Percentiles rank a stretch among this genome's conserved stretches.
Conservation (phyloP, 164 flowering plant genomes). For the grape (Vitis vinifera) region ASM3070453v1 NC_081811.1:27457501-27458000, state of each 20-base stretch:
- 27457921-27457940: too few relatives aligned
- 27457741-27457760: background rate
- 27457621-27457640: constrained; percentile 42
- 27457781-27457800: background rate
- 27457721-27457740: constrained; percentile 42
- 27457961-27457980: too few relatives aligned
- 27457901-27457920: too few relatives aligned
- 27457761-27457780: background rate
- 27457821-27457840: too few relatives aligned
- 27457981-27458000: too few relatives aligned
- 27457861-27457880: too few relatives aligned
- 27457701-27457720: constrained; percentile 93
- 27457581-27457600: constrained; percentile 61
- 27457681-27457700: constrained; percentile 79
- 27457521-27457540: constrained; percentile 70
- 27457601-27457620: constrained; percentile 52
- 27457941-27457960: too few relatives aligned
- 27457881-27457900: too few relatives aligned
- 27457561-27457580: constrained; percentile 67
- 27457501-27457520: constrained; percentile 76
- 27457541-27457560: constrained; percentile 54
- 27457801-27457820: too few relatives aligned
- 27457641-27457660: constrained; percentile 86
- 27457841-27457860: too few relatives aligned
- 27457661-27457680: constrained; percentile 86